Evolutionary conservation across 2,329 filamentous ascomycete species (phyloP), one percentile per base, ranked within the genome.

Genomic region (Cryphonectria naterciae): DNA sequence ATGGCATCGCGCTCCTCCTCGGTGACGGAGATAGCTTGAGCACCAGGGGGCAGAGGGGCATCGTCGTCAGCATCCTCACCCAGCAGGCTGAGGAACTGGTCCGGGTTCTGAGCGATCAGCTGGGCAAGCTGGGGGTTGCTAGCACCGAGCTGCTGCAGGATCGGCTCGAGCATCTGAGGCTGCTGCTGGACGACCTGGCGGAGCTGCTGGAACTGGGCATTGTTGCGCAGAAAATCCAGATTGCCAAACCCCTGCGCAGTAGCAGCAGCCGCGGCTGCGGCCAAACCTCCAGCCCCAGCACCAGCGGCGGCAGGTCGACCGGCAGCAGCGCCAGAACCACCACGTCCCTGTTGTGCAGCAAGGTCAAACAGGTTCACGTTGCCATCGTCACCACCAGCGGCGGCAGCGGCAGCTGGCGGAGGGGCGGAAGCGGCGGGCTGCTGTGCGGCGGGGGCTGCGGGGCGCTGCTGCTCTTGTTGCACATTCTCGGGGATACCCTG

Each of bases 1-100:
- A 99, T 99, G 35, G 96, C 96, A 80, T 97, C 95, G 72, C 95
- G 91, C 85, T 99, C 96, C 80, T 98, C 96, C 80, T 97, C 93
- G 0, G 96, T 98, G 49, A 99, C 95, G 67, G 90, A 89, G 76
- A 99, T 97, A 63, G 93, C 89, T 81, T 97, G 93, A 13, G 94
- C 92, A 73, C 95, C 96, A 22, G 95, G 94, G 39, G 95, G 95
- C 70, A 98, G 84, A 68, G 92, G 91, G 25, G 91, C 92, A 77
- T 97, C 95, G 65, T 94, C 92, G 74, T 95, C 94, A 65, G 87
- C 90, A 77, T 95, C 94, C 82, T 99, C 96, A 64, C 94, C 93
- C 70, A 99, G 86, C 67, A 99, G 85, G 80, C 93, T 91, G 74
- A 99, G 87, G 80, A 99, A 99, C 79, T 97, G 93, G 68, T 98